phyloP scores from a whole-genome alignment of 331 rosid species.

The Saraca asoca region DNA sequence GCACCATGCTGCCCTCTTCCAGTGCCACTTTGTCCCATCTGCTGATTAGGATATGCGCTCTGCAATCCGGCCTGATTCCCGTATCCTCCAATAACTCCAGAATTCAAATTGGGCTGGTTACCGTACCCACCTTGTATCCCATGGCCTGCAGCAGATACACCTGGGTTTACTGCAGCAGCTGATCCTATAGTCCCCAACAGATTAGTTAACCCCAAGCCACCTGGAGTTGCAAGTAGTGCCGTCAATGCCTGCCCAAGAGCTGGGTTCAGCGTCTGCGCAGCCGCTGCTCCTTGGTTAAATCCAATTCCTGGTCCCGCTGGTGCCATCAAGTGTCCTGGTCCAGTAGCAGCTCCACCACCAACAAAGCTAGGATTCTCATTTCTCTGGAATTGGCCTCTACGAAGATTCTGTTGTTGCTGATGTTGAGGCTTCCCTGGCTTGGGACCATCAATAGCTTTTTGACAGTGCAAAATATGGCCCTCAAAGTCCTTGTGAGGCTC shows the following conservation, averaged over 20 bases:
- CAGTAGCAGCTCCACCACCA: conserved; percentile 39
- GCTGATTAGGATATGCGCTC: conserved; percentile 68
- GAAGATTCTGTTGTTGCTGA: conserved; percentile 42
- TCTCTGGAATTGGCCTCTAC: conserved; percentile 57
- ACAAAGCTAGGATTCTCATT: conserved; percentile 46
- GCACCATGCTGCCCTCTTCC: conserved; percentile 86
- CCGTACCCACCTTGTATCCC: conserved; percentile 70
- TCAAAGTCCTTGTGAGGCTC: conserved; percentile 95
- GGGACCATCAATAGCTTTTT: conserved; percentile 90
- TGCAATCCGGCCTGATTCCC: conserved; percentile 69
- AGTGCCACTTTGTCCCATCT: conserved; percentile 73
- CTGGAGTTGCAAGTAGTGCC: conserved; percentile 78
- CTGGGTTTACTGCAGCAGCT: conserved; percentile 58
- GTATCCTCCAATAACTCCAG: conserved; percentile 68
- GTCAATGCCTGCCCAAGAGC: conserved; percentile 89
- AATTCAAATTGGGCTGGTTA: conserved; percentile 55
- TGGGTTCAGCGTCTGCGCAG: conserved; percentile 66
- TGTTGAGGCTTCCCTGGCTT: conserved; percentile 65
- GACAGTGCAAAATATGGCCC: conserved; percentile 85
- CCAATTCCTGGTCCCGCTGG: conserved; percentile 61
- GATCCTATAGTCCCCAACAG: conserved; percentile 74
- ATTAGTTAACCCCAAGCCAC: conserved; percentile 73
- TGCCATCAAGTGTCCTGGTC: conserved; percentile 75
- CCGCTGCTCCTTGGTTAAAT: conserved; percentile 64
- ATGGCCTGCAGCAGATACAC: conserved; percentile 53